A percentile compares a stretch with the other conserved stretches of the same genome.
Conservation (phyloP, 1,139 yeast genomes). For the Pichia sp. region DNA sequence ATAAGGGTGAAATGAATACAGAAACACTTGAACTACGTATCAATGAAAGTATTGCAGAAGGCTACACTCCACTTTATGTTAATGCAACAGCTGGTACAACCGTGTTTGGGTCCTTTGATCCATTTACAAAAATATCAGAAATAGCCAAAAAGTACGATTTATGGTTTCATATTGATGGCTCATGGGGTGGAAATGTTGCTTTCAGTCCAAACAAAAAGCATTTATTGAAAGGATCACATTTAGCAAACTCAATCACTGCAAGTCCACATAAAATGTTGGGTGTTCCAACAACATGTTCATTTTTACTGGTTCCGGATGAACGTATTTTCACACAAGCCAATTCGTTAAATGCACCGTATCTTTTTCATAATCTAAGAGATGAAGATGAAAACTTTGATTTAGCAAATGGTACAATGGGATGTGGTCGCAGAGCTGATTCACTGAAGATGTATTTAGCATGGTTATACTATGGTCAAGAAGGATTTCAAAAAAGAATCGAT, state of each 20-base stretch:
- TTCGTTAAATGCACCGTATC: conserved; percentile 73
- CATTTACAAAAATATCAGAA: conserved; percentile 48
- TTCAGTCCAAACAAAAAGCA: conserved; percentile 49
- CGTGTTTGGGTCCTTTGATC: conserved; percentile 79
- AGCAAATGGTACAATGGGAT: conserved; percentile 91
- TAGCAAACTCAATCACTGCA: conserved; percentile 74
- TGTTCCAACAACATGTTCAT: conserved; percentile 84
- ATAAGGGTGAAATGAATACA: conserved; percentile 52
- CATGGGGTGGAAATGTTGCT: conserved; percentile 86
- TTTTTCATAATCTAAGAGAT: conserved; percentile 57
- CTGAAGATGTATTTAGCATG: conserved; percentile 74
- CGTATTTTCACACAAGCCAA: conserved; percentile 62
- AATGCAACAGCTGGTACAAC: conserved; percentile 90
- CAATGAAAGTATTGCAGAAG: conserved; percentile 38
- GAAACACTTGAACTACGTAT: conserved; percentile 45
- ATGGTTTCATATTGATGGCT: conserved; percentile 85
- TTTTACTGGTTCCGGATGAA: conserved; percentile 66
- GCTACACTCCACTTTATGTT: conserved; percentile 67
- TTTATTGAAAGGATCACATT: conserved; percentile 52
- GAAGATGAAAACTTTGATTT: conserved; percentile 62
- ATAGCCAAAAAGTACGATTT: conserved; percentile 49
- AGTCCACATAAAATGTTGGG: conserved; percentile 91
- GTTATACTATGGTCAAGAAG: conserved; percentile 67
- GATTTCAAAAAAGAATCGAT: conserved; percentile 55
- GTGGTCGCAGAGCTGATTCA: conserved; percentile 83